Base-by-base conservation (phyloP, 2,329 filamentous ascomycete species). In the Macroventuria anomochaeta region DNA sequence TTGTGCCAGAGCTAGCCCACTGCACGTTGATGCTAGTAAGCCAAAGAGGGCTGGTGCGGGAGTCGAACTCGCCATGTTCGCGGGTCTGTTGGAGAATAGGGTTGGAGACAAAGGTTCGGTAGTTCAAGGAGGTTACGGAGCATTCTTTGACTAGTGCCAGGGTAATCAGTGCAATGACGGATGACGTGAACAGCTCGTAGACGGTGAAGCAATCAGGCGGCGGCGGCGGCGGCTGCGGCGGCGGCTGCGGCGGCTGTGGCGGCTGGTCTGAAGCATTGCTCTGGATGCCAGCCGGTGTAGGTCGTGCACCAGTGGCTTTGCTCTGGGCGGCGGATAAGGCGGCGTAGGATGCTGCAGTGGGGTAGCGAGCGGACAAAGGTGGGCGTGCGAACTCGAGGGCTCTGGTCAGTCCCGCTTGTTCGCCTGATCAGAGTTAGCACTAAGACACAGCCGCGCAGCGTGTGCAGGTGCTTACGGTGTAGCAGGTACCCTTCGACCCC, bases 151-250 rank as follows among this genome's bases (percentile, higher is more conserved):
- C 70, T 36, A 75, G 53, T 38, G 62, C 52, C 33, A 68, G 74
- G 20, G 72, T 70, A 56, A 75, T 61, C 40, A 72, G 61, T 31
- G 70, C 72, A 49, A 72, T 57, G 39, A 76, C 67, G 38, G 74
- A 70, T 23, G 73, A 71, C 5, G 64, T 71, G 61, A 75, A 75
- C 28, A 75, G 62, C 54, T 73, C 71, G 63, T 76, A 76, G 28
- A 75, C 55, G 23, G 65, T 57, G 32, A 67, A 66, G 53, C 57
- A 68, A 52, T 75, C 72, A 20, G 69, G 62, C 11, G 62, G 60
- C 32, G 63, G 67, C 26, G n/a, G 37, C 29, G 12, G 28, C 28
- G 12, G 28, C n/a, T n/a, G 62, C 11, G 62, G 60, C 32, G 63
- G 67, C 26, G 69, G 62, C 11, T 61, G 60, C 32, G 63, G 67